These are phyloP conservation scores for Aurantiochytrium sp. DNA, from an alignment of 108 stramenopile genomes.

Conservation along the genomic window DNA sequence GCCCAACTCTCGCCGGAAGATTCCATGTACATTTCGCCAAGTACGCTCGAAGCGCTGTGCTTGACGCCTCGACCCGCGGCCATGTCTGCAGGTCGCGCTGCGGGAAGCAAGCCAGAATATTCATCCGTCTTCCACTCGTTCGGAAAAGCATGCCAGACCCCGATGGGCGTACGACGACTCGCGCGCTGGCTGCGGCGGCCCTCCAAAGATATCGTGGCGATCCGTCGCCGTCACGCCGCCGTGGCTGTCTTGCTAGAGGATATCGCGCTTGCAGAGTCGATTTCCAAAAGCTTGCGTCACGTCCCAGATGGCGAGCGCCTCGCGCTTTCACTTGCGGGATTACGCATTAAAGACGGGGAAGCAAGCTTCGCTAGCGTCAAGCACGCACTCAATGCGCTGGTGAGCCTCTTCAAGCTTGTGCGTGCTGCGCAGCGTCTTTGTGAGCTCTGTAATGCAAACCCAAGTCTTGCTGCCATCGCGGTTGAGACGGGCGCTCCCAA, in stretches of 20 bases:
- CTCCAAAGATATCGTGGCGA: not conserved
- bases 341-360: not conserved
- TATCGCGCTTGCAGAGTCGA: not conserved
- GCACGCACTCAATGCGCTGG: not conserved
- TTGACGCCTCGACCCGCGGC: not conserved
- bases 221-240: not conserved
- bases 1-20: not conserved
- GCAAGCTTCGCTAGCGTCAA: not conserved
- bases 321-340: not conserved
- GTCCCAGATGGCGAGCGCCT: not conserved
- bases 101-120: not conserved
- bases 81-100: not conserved
- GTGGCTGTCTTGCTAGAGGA: not conserved
- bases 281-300: not conserved
- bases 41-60: not conserved
- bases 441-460: not conserved
- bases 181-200: conserved; percentile 6
- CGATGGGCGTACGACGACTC: not conserved
- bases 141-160: not conserved
- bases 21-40: not conserved
- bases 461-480: not conserved
- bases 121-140: not conserved
- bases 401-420: not conserved
- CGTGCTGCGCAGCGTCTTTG: not conserved
- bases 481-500: not conserved